Conservation (phyloP, 2,329 filamentous ascomycete species). For the Colletotrichum sp. region DNA sequence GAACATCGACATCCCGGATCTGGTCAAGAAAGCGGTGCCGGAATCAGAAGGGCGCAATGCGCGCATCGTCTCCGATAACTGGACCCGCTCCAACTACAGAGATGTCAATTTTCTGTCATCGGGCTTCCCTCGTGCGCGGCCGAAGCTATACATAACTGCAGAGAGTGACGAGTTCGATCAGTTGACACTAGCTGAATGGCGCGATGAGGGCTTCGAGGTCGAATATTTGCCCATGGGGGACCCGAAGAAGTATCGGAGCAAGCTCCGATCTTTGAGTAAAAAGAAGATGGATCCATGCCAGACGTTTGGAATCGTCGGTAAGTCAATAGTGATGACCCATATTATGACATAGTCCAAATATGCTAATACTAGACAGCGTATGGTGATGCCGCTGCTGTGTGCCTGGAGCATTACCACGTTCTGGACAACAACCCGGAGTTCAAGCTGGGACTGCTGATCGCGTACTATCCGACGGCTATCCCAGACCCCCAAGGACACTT, state of each 20-base stretch:
- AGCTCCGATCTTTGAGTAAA: conserved; percentile 35
- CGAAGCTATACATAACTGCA: conserved; percentile 46
- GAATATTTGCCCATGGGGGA: conserved; percentile 45
- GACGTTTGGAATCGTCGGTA: conserved; percentile 47
- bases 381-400: conserved; percentile 46
- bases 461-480: conserved; percentile 49
- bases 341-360: background rate
- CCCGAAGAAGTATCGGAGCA: conserved; percentile 35
- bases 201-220: conserved; percentile 45
- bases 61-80: conserved; percentile 33
- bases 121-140: conserved; percentile 39
- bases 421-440: conserved; percentile 48
- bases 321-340: background rate
- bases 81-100: conserved; percentile 36
- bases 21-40: conserved; percentile 33
- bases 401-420: conserved; percentile 49
- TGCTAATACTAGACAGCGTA: conserved; percentile 32
- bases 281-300: conserved; percentile 42
- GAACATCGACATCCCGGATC: conserved; percentile 30
- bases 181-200: conserved; percentile 41
- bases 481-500: conserved; percentile 46
- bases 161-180: conserved; percentile 47
- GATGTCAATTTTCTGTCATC: conserved; percentile 45
- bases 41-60: conserved; percentile 34
- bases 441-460: conserved; percentile 45